Conservation (phyloP, 257 asterid species). For the Rubia yunnanensis region DNA sequence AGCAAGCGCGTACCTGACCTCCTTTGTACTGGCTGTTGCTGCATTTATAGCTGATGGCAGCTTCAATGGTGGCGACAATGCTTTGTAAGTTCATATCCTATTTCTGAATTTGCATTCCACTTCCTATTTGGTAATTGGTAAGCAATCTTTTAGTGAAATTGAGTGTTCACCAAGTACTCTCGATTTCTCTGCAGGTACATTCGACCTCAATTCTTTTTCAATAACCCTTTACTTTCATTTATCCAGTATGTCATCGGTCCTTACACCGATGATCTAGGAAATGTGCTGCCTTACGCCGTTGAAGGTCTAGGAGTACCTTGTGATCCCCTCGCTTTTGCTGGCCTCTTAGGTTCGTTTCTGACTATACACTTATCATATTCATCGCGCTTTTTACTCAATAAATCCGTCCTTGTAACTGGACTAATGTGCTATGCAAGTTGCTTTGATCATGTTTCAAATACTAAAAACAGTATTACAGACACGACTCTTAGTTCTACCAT, state of each 20-base stretch:
- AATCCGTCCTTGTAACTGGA: too few species aligned
- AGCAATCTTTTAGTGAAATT: too few species aligned
- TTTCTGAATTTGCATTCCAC: too few species aligned
- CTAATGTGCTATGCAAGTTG: too few species aligned
- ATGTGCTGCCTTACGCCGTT: slow-evolving; percentile 85
- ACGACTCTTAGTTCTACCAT: too few species aligned
- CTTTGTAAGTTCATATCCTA: slow-evolving; percentile 45
- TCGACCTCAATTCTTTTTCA: slow-evolving; percentile 86
- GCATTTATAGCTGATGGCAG: slow-evolving; percentile 81
- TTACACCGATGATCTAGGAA: slow-evolving; percentile 79
- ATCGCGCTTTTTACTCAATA: too few species aligned
- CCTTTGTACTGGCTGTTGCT: slow-evolving; percentile 52
- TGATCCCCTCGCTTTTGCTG: slow-evolving; percentile 95
- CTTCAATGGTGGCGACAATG: slow-evolving; percentile 86
- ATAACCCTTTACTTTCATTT: slow-evolving; percentile 79
- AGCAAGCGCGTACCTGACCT: slow-evolving; percentile 76
- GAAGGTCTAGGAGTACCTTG: slow-evolving; percentile 97
- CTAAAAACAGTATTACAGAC: too few species aligned
- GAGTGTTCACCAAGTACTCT: slow-evolving; percentile 1
- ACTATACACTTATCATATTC: not conserved
- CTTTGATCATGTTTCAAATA: too few species aligned
- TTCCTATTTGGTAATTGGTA: too few species aligned
- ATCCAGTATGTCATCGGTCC: slow-evolving; percentile 84
- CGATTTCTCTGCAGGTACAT: slow-evolving; percentile 51
- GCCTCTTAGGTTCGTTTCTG: slow-evolving; percentile 56